Conservation (phyloP, 2,329 filamentous ascomycete genomes). For the Claviceps fusiformis region DNA sequence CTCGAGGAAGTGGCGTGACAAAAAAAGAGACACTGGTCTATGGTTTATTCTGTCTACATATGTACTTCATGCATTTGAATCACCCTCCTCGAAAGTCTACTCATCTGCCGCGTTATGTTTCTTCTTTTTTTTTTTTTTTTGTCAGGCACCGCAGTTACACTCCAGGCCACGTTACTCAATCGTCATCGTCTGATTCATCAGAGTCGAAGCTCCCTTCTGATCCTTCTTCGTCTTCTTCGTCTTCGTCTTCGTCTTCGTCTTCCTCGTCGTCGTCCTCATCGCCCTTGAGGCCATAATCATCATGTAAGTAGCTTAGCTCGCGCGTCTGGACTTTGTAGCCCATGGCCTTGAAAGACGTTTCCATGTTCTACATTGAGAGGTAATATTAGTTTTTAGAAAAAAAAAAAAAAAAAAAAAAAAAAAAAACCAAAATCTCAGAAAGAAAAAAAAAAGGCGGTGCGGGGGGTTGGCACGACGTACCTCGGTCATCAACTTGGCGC, state of each 20-base stretch:
- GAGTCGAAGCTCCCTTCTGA: slow-evolving; percentile 4
- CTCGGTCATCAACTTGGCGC: slow-evolving; percentile 72
- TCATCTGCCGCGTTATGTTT: background rate
- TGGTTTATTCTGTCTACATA: no score
- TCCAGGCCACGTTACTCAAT: background rate
- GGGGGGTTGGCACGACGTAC: slow-evolving; percentile 36
- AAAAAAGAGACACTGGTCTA: no score
- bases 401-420: background rate
- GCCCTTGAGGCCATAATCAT: slow-evolving; percentile 73
- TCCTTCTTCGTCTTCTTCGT: slow-evolving; percentile 4
- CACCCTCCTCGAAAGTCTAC: no score
- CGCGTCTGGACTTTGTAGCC: slow-evolving; percentile 71
- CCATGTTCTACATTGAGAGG: slow-evolving; percentile 50
- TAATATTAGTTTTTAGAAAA: background rate
- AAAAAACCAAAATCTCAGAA: background rate
- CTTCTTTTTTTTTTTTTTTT: background rate
- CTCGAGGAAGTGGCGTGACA: no score
- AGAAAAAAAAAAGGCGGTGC: background rate
- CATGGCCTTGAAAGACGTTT: slow-evolving; percentile 56
- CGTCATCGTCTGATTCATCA: background rate
- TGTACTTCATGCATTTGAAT: no score
- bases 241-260: slow-evolving; percentile 26
- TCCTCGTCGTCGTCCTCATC: slow-evolving; percentile 43
- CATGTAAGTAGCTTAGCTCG: slow-evolving; percentile 66
- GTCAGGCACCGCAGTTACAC: background rate